Base-by-base conservation (phyloP, 1,284 basidiomycete genomes). In the Ustilago cynodontis region DNA sequence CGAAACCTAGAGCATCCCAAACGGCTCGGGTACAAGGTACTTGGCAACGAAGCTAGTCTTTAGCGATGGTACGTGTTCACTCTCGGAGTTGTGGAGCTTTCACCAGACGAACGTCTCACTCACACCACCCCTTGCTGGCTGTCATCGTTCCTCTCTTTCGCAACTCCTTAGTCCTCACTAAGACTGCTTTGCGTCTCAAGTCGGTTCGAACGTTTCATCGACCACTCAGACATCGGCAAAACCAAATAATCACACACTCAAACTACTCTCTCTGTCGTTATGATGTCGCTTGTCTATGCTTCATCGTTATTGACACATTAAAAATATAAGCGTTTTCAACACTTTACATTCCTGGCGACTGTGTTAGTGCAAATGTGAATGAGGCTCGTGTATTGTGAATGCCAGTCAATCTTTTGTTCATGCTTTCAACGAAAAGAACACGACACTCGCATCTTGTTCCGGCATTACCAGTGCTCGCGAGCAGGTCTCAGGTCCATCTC, bases 401-500 rank as follows among this genome's bases (percentile, higher is more conserved):
- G n/a, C n/a, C n/a, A n/a, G n/a, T n/a, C n/a, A n/a, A n/a, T n/a
- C n/a, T n/a, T n/a, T n/a, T n/a, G n/a, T n/a, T n/a, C n/a, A n/a
- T n/a, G n/a, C n/a, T n/a, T n/a, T n/a, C 31, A 5, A 33, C 11
- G 31, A 33, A 33, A 5, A 33, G 11, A 33, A 33, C 31, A 33
- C 31, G 31, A n/a, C n/a, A n/a, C n/a, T n/a, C n/a, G n/a, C n/a
- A n/a, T n/a, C n/a, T n/a, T n/a, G n/a, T n/a, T n/a, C n/a, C n/a
- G n/a, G 31, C 31, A 33, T 33, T 5, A 71, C 70, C 70, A 82
- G 16, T 82, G 78, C 49, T 82, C 81, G 18, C 70, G 68, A 45
- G 81, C 79, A 1, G 81, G 80, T 0, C 81, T 63, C 8, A 82
- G 59, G 39, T 82, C 81, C 53, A 82, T 47, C 54, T 82, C 81